Conservation (phyloP, 2,329 filamentous ascomycete genomes). For the Scedosporium aurantiacum region DNA sequence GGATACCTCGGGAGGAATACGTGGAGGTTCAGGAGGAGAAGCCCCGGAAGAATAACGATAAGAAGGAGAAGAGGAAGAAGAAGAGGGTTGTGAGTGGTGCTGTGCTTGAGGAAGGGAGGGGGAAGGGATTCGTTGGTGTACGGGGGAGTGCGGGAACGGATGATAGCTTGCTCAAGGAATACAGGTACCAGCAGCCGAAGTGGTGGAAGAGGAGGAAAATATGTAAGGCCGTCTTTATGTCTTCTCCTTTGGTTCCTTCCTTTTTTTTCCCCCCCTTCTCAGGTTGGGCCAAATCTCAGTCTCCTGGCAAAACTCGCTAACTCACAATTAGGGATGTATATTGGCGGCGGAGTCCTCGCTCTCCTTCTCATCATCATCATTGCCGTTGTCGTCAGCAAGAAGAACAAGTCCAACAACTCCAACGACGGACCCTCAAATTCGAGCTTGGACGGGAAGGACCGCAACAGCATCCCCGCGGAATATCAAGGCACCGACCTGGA, state of each 20-base stretch:
- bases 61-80: constrained; percentile 28
- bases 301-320: constrained; percentile 17
- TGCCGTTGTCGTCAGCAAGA: constrained; percentile 49
- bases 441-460: constrained; percentile 26
- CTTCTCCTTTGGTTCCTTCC: no score
- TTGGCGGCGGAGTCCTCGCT: constrained; percentile 40
- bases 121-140: constrained; percentile 29
- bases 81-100: constrained; percentile 60
- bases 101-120: constrained; percentile 56
- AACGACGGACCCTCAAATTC: constrained; percentile 18
- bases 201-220: constrained; percentile 8
- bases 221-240: constrained; percentile 1
- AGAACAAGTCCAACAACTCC: constrained; percentile 9
- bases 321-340: constrained; percentile 40
- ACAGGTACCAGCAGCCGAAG: not conserved
- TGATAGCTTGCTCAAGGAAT: constrained; percentile 38
- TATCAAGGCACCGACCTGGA: constrained; percentile 56
- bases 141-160: constrained; percentile 37
- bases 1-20: constrained; percentile 22
- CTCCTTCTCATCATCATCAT: constrained; percentile 58
- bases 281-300: not conserved
- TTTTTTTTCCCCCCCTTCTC: not conserved
- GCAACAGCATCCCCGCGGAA: constrained; percentile 29
- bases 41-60: constrained; percentile 7
- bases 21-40: constrained; percentile 13